Evolutionary conservation across 2,329 filamentous ascomycete genomes (phyloP), one percentile per base, ranked within the genome.

Genomic region (Aspergillus tanneri): DNA sequence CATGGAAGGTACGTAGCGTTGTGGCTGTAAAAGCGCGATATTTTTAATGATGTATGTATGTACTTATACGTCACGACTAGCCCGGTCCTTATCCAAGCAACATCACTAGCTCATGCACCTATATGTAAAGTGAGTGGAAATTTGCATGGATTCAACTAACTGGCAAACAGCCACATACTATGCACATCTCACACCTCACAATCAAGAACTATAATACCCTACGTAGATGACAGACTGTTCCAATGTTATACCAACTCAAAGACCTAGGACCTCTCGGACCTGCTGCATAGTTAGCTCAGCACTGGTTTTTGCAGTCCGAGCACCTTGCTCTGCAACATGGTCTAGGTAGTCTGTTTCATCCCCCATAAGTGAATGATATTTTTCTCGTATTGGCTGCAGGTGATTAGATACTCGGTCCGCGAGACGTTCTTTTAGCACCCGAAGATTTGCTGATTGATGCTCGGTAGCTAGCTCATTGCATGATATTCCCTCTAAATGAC

Each of bases 341-440:
- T 68, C 66, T 35, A 71, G 38, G 38, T 64, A 64, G 8, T 55
- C 59, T 16, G 47, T 59, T 36, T 49, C 49, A 37, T 64, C 60
- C 3, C 44, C 56, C 40, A 68, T 60, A n/a, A 69, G 52, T n/a
- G 55, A 49, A 18, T 56, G 22, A 45, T 66, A 69, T 36, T 59
- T 62, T 27, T 72, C 69, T 24, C 70, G 61, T 43, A 72, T 66
- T 2, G 52, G 59, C 11, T 54, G 38, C 19, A 73, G 53, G 46
- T 65, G 57, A 16, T 56, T 23, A 3, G 58, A 58, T 22, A 73
- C 53, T 7, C 52, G 58, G 16, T 81, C 77, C 0, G 82, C 79
- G 4, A 89, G 82, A 56, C 75, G 72, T 5, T 79, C 76, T 67
- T 92, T 92, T 47, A 92, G 73, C 0, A 74, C 73, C 7, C 74